Evolutionary conservation across 306 rosid genomes (phyloP).

Genomic region (Albizia julibrissin): DNA sequence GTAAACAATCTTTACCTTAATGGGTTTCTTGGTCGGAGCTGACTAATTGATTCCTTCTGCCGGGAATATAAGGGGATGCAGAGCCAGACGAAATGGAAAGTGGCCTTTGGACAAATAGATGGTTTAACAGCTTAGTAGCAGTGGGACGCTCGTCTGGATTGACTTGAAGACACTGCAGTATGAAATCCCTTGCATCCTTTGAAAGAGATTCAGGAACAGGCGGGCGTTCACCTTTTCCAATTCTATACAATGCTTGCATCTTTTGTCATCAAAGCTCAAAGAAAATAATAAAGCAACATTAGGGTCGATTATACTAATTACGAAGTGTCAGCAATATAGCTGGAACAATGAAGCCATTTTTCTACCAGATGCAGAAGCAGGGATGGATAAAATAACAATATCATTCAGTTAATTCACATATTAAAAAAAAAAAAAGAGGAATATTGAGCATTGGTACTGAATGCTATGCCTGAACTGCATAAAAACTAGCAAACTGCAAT

Average conservation of each 20-base stretch:
- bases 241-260: slow-evolving; percentile 81
- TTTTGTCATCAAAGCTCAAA: slow-evolving; percentile 42
- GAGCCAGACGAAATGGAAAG: slow-evolving; percentile 63
- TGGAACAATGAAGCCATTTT: background rate
- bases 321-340: background rate
- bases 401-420: background rate
- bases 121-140: slow-evolving; percentile 65
- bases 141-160: slow-evolving; percentile 67
- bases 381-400: background rate
- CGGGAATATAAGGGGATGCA: slow-evolving; percentile 57
- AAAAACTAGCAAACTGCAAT: background rate
- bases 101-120: slow-evolving; percentile 69
- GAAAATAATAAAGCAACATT: slow-evolving; percentile 16
- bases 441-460: background rate
- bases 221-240: slow-evolving; percentile 85
- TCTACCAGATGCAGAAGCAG: background rate
- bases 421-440: background rate
- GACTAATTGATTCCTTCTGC: slow-evolving; percentile 40
- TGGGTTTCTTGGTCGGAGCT: slow-evolving; percentile 24
- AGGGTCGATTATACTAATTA: background rate
- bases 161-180: slow-evolving; percentile 69
- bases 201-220: slow-evolving; percentile 72
- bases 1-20: slow-evolving; percentile 44
- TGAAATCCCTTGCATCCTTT: slow-evolving; percentile 69
- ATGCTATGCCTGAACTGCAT: background rate